Base-by-base conservation (phyloP, 129 eudicot genomes). In the Ambrosia artemisiifolia region DNA sequence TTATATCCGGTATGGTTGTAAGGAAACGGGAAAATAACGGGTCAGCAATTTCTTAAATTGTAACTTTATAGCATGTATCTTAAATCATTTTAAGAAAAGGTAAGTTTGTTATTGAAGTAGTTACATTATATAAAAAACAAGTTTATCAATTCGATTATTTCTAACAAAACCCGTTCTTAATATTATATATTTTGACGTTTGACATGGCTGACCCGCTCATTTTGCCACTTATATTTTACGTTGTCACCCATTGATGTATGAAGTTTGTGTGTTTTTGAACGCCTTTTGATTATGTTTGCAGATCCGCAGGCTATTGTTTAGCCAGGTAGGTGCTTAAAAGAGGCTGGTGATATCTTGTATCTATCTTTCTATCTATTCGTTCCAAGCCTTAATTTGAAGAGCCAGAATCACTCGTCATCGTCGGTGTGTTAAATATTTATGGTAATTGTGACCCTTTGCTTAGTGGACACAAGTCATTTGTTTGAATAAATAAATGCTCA, bases 241-340 rank as follows among this genome's bases (percentile, higher is more conserved):
- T n/a, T n/a, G n/a, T n/a, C n/a, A n/a, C n/a, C n/a, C 24, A 17
- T 3, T 50, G 16, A 68, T 48, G 67, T 11, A 32, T 16, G 62
- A 61, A 48, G 24, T 47, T 16, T 63, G 24, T 63, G 50, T 6
- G 34, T n/a, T 30, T 36, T 72, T 59, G 28, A 30, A 54, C 55
- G 33, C 38, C 14, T 32, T 75, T 20, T 67, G 59, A 56, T 19
- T 34, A 54, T 71, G 19, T 64, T 61, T 68, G 67, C 76, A 80
- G 83, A 80, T 80, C 62, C 80, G 83, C 65, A 80, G 71, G 76
- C 72, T 74, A 65, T 62, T 80, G 83, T 80, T 68, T 56, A 80
- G 83, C 67, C 83, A 80, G 76, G 14, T 62, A 32, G 76, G 47
- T 3, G 83, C 67, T n/a, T 80, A 74, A 76, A 67, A 12, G 53